Evolutionary conservation across 73 alveolate species (phyloP).

Genomic region (Paramecium caudatum): DNA sequence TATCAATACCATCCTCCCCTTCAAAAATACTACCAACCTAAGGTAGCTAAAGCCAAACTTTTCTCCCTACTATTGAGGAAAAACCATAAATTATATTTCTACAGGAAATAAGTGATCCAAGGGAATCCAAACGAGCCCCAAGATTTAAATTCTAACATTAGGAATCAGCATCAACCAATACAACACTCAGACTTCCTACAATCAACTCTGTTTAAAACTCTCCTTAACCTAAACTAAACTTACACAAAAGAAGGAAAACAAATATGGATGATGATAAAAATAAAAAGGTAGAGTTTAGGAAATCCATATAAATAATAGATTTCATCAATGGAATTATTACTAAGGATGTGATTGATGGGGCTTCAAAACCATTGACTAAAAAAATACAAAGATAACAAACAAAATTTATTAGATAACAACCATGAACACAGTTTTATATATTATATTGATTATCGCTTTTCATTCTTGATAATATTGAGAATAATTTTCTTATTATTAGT

Average conservation of each 20-base stretch:
- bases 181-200: conserved; percentile 2
- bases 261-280: not conserved
- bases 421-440: not conserved
- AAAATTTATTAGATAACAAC: not conserved
- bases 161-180: conserved; percentile 3
- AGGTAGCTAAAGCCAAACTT: not conserved
- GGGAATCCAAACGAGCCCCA: not conserved
- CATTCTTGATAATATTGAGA: no score
- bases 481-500: no score
- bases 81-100: not conserved
- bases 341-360: conserved; percentile 47
- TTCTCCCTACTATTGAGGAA: conserved; percentile 21
- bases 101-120: not conserved
- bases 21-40: not conserved
- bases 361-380: conserved; percentile 14
- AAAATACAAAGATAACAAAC: conserved; percentile 5
- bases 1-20: no score
- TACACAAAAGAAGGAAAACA: not conserved
- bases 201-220: not conserved
- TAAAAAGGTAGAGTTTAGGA: conserved; percentile 49
- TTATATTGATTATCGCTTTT: no score
- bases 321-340: not conserved
- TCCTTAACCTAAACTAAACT: no score
- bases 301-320: not conserved
- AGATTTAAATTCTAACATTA: not conserved